Conservation (phyloP, 2,329 filamentous ascomycete species). For the Trichophyton equinum region DNA sequence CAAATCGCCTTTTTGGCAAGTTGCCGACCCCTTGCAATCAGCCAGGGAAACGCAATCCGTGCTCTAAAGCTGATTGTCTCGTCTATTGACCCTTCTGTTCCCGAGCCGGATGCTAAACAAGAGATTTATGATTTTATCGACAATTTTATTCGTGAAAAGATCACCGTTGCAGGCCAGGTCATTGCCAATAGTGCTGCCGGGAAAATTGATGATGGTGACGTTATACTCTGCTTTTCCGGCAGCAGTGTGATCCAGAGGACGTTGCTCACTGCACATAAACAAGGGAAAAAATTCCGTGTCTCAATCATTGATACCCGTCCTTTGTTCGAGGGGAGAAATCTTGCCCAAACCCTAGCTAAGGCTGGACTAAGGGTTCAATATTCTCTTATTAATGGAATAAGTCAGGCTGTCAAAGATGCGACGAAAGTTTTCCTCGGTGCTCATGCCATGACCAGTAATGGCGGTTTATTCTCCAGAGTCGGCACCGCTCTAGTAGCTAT, state of each 20-base stretch:
- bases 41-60: slow-evolving; percentile 92
- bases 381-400: slow-evolving; percentile 64
- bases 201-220: slow-evolving; percentile 66
- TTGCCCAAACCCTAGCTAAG: slow-evolving; percentile 58
- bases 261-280: slow-evolving; percentile 56
- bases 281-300: slow-evolving; percentile 67
- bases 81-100: slow-evolving; percentile 73
- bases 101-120: slow-evolving; percentile 70
- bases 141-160: slow-evolving; percentile 77
- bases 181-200: slow-evolving; percentile 65
- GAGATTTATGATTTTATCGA: slow-evolving; percentile 71
- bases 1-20: slow-evolving; percentile 92
- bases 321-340: slow-evolving; percentile 54
- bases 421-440: slow-evolving; percentile 73
- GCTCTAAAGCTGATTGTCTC: slow-evolving; percentile 89
- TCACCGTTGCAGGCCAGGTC: slow-evolving; percentile 73
- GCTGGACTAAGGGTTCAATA: slow-evolving; percentile 69
- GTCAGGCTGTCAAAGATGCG: slow-evolving; percentile 57
- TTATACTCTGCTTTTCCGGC: slow-evolving; percentile 75
- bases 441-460: slow-evolving; percentile 92
- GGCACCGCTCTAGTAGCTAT: slow-evolving; percentile 81
- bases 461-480: slow-evolving; percentile 72
- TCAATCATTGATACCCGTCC: slow-evolving; percentile 69
- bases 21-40: slow-evolving; percentile 89
- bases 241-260: slow-evolving; percentile 77